Evolutionary conservation across 1,284 basidiomycete genomes (phyloP).

Genomic region (Puccinia hordei): DNA sequence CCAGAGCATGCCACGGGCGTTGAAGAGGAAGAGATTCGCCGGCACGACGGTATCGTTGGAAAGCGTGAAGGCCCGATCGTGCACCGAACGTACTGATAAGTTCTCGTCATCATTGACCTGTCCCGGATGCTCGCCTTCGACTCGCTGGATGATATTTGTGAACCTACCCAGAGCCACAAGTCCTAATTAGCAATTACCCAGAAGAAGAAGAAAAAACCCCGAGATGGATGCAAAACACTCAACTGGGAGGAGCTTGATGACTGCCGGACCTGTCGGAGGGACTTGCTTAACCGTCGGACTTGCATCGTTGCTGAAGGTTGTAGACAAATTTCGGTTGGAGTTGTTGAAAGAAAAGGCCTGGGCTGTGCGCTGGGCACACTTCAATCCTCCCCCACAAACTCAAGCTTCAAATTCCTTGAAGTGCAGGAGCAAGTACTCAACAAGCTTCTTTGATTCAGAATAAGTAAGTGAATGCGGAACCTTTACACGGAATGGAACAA

Average conservation of each 20-base stretch:
- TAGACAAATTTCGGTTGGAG: too few relatives aligned
- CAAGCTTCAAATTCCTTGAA: too few relatives aligned
- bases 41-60: constrained; percentile 3
- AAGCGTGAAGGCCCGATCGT: constrained; percentile 6
- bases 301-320: background rate
- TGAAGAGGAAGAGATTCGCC: constrained; percentile 7
- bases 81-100: background rate
- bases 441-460: too few relatives aligned
- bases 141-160: background rate
- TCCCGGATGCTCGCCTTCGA: background rate
- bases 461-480: too few relatives aligned
- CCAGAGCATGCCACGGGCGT: background rate
- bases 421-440: too few relatives aligned
- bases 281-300: background rate
- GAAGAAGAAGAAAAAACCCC: too few relatives aligned
- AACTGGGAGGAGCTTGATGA: constrained; percentile 1
- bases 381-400: too few relatives aligned
- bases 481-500: too few relatives aligned
- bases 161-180: background rate
- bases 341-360: too few relatives aligned
- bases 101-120: background rate
- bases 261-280: background rate
- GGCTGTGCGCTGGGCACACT: too few relatives aligned
- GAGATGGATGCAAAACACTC: background rate
- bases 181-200: too few relatives aligned